Conservation (phyloP, 768 basidiomycete species). For the Tricholomella constricta region DNA sequence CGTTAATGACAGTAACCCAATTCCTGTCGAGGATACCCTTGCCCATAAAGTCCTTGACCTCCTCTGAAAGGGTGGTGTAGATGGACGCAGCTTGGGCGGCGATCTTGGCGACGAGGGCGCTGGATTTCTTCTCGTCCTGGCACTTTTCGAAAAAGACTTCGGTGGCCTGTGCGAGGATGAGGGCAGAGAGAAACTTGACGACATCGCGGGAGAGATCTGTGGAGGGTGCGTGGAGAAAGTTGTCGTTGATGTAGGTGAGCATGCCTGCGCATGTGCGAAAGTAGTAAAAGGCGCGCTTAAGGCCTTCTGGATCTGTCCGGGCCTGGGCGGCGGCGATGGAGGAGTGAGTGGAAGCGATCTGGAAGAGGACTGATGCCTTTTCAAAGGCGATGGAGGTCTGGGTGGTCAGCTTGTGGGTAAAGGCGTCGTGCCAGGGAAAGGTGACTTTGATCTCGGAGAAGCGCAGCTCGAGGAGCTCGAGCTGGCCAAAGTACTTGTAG, state of each 20-base stretch:
- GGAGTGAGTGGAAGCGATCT: slow-evolving; percentile 93
- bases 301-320: slow-evolving; percentile 85
- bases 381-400: slow-evolving; percentile 98
- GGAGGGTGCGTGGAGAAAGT: slow-evolving; percentile 96
- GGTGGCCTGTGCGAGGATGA: slow-evolving; percentile 91
- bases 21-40: slow-evolving; percentile 95
- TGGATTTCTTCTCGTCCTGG: slow-evolving; percentile 87
- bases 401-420: slow-evolving; percentile 89
- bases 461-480: slow-evolving; percentile 93
- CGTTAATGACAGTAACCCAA: slow-evolving; percentile 89
- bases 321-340: slow-evolving; percentile 86
- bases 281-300: slow-evolving; percentile 93
- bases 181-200: slow-evolving; percentile 85
- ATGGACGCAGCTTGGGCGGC: slow-evolving; percentile 79
- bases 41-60: slow-evolving; percentile 95
- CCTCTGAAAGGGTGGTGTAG: slow-evolving; percentile 84
- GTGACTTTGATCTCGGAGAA: slow-evolving; percentile 96
- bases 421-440: slow-evolving; percentile 97
- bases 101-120: slow-evolving; percentile 78
- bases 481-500: slow-evolving; percentile 99
- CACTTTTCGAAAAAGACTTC: slow-evolving; percentile 97
- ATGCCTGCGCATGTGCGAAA: slow-evolving; percentile 90
- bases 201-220: slow-evolving; percentile 94
- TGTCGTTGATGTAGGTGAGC: slow-evolving; percentile 99
- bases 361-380: slow-evolving; percentile 96